Base-by-base conservation (phyloP, 371 early-diverging fungal genomes). In the Cokeromyces recurvatus region DNA sequence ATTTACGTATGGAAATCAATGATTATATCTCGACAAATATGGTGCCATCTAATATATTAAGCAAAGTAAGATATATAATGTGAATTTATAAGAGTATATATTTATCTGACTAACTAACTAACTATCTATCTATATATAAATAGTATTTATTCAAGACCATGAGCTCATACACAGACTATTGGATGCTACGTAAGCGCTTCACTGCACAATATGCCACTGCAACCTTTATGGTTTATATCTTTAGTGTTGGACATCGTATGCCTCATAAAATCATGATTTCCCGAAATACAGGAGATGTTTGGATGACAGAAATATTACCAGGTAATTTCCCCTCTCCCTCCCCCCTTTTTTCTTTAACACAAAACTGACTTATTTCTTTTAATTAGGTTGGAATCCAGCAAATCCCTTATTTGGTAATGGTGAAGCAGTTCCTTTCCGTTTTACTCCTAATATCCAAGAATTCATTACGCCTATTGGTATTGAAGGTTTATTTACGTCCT, bases 391-490 rank as follows among this genome's bases (percentile, higher is more conserved):
- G 29, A 66, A 64, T 32, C 57, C 61, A 37, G 48, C 62, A 4
- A 58, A 55, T 12, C 72, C 57, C 11, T 40, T 64, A 11, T 71
- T 72, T 44, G 67, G 60, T 12, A 70, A 65, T 43, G 64, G 71
- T 1, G 97, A 97, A 57, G 66, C 89, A 3, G 92, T 99, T 16
- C 97, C 97, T 4, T 98, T 99, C 89, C 84, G 99, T 4, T 82
- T 98, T 55, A 97, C 99, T 9, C 98, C 98, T 24, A 94, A 91
- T 63, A 78, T 99, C 41, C 97, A 96, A 77, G 74, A 86, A 34
- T 94, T 95, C 62, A 87, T 98, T 35, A 91, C 91, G 0, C 87
- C 91, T 16, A 81, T 88, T 20, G 97, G 97, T 0, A 75, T 97
- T 7, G 97, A 95, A 47, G 98, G 98, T 1, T 72, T 90, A 2